A percentile compares a stretch with the other conserved stretches of the same genome.
These are phyloP conservation scores for Escovopsis sp. DNA, from an alignment of 2,329 filamentous ascomycete genomes.

Conservation along the genomic window DNA sequence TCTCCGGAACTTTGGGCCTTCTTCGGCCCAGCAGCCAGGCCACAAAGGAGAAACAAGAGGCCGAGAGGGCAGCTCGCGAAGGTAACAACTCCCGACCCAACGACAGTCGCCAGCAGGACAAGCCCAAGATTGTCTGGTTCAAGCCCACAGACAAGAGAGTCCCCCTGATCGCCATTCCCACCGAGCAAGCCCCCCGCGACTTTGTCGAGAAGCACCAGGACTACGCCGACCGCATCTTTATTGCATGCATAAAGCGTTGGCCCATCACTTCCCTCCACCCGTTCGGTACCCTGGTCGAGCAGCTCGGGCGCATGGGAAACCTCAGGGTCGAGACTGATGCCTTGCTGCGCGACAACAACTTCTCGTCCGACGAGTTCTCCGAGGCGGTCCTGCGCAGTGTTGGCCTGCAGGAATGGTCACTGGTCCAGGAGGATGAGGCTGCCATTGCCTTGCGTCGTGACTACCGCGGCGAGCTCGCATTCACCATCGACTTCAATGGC, in stretches of 20 bases:
- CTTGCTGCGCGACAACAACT: conserved; percentile 95
- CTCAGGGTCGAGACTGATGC: conserved; percentile 96
- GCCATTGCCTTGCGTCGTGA: conserved; percentile 65
- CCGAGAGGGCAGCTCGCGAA: conserved; percentile 82
- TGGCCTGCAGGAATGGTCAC: conserved; percentile 79
- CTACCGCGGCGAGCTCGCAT: conserved; percentile 75
- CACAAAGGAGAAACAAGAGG: conserved; percentile 98
- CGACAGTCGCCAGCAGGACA: conserved; percentile 72
- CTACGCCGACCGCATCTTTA: conserved; percentile 94
- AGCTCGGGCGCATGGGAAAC: conserved; percentile 93
- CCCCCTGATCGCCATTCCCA: conserved; percentile 92
- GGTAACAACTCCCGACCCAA: conserved; percentile 57
- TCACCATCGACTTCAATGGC: conserved; percentile 85
- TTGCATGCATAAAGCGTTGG: conserved; percentile 98
- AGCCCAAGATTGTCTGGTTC: conserved; percentile 99
- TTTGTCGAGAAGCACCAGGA: conserved; percentile 98
- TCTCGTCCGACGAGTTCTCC: conserved; percentile 92
- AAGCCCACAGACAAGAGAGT: conserved; percentile 99
- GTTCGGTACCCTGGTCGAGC: conserved; percentile 93
- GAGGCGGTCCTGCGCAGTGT: conserved; percentile 91
- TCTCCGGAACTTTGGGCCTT: conserved; percentile 87
- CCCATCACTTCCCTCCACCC: conserved; percentile 98
- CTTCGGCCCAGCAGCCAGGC: conserved; percentile 94
- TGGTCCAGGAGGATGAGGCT: conserved; percentile 68
- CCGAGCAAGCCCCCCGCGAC: conserved; percentile 90